Evolutionary conservation across 495 filamentous ascomycete species (phyloP), one percentile per base, ranked within the genome.

Genomic region (Penicillium subrubescens): DNA sequence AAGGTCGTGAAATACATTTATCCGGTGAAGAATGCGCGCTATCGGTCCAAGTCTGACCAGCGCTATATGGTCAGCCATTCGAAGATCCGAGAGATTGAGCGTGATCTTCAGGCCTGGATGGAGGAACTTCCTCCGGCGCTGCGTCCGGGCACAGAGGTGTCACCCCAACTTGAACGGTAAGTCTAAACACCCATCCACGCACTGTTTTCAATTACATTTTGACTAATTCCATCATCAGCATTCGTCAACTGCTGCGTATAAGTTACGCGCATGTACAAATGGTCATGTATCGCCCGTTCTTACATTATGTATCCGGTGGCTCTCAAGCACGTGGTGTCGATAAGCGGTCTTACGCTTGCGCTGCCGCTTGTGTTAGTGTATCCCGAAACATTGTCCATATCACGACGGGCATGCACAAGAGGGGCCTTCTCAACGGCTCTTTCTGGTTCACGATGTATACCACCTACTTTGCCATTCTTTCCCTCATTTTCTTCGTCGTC

Each of bases 381-480:
- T 93, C 93, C 21, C 87, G 95, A 29, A 98, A 97, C 70, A 95
- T 99, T 60, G 87, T 98, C 37, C 94, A 97, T 74, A 95, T 97
- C 62, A 92, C 90, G 3, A 87, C 87, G 31, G 90, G 95, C 66
- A 97, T 98, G 87, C 92, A 94, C 64, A 90, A 88, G 70, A 84
- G 88, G 66, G 89, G 88, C 0, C 81, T 96, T 12, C 84, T 99
- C 25, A 90, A 91, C 68, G 95, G 95, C 0, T 91, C 93, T 0
- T 97, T 94, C 77, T 99, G 95, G 95, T 97, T 97, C 68, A 91
- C 90, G 53, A 92, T 97, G 79, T 98, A 97, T 67, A 96, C 95
- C 3, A 91, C 92, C 15, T 98, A 97, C 78, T 98, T 97, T 74
- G 90, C 93, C 25, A 93, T 97, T 48, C 82, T 99, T 11, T 93